Evolutionary conservation across 345 rosid species (phyloP), one percentile per base, ranked within the genome.

Genomic region (Noccaea bulbosa): DNA sequence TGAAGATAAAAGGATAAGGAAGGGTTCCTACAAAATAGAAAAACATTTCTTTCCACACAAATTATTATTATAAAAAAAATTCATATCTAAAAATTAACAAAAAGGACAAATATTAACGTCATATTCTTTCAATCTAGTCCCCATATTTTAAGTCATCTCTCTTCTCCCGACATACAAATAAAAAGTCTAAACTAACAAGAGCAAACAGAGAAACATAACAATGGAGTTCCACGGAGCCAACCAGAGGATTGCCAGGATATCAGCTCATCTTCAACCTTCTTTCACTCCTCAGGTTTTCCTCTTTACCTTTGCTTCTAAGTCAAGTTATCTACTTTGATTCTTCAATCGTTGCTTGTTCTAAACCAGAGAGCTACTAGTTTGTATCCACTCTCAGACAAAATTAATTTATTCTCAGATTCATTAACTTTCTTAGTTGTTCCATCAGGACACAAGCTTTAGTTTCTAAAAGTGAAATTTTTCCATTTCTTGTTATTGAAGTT

Each of bases 181-280:
- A 51, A 63, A 39, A 75, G 34, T 49, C 44, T 17, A 44, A 33
- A 61, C n/a, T 8, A 33, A 10, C 43, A 15, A 22, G n/a, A 69
- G 60, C 44, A 69, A 59, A 58, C 58, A 65, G 10, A 67, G 61
- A 38, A 59, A 63, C 27, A 38, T 32, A 45, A 73, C 38, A 27
- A 88, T 86, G 88, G 89, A 86, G 80, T 78, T 79, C 34, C 65
- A 64, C 51, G 70, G 75, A 34, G 87, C 87, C 40, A 81, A 54
- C 65, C 80, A 78, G 59, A 80, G 95, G 14, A 83, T 86, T 77
- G 89, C 90, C 14, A 82, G 80, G 72, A 57, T 85, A 12, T 71
- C 90, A 56, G 85, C 92, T 74, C 95, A 88, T 70, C 88, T 88
- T 51, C 74, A 70, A 57, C 90, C 86, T 81, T 75, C 78, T 58